Conservation (phyloP, 2,329 filamentous ascomycete species). For the Aureobasidium leucospermi region DNA sequence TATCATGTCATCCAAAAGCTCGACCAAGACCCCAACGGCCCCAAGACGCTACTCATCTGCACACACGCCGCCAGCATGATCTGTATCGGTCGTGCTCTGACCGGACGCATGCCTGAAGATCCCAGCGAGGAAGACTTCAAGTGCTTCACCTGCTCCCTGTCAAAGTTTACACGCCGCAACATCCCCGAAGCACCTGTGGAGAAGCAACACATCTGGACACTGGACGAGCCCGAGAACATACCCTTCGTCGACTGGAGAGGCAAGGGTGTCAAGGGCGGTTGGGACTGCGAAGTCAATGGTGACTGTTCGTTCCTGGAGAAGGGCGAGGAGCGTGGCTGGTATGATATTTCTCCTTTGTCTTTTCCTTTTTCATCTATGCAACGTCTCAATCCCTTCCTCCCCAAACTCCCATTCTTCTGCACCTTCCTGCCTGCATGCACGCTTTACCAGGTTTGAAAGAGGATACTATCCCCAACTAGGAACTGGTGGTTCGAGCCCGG, state of each 20-base stretch:
- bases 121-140: constrained; percentile 70
- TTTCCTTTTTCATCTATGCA: constrained; percentile 14
- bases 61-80: constrained; percentile 89
- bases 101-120: constrained; percentile 66
- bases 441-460: constrained; percentile 1
- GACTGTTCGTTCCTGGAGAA: constrained; percentile 75
- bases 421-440: background rate
- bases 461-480: constrained; percentile 13
- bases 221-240: constrained; percentile 28
- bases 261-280: constrained; percentile 64
- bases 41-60: constrained; percentile 68
- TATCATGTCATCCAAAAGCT: constrained; percentile 63
- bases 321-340: constrained; percentile 88
- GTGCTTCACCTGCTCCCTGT: constrained; percentile 77
- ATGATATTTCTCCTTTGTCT: constrained; percentile 28
- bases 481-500: constrained; percentile 10
- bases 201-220: constrained; percentile 23
- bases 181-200: constrained; percentile 6
- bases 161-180: constrained; percentile 52
- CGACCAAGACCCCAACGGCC: constrained; percentile 57
- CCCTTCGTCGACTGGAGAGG: constrained; percentile 50
- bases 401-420: background rate
- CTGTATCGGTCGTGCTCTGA: constrained; percentile 73
- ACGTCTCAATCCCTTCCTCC: background rate
- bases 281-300: constrained; percentile 72